A percentile compares a stretch with the other conserved stretches of the same genome.
Conservation (phyloP, 768 basidiomycete species). For the Tricholoma terreum region DNA sequence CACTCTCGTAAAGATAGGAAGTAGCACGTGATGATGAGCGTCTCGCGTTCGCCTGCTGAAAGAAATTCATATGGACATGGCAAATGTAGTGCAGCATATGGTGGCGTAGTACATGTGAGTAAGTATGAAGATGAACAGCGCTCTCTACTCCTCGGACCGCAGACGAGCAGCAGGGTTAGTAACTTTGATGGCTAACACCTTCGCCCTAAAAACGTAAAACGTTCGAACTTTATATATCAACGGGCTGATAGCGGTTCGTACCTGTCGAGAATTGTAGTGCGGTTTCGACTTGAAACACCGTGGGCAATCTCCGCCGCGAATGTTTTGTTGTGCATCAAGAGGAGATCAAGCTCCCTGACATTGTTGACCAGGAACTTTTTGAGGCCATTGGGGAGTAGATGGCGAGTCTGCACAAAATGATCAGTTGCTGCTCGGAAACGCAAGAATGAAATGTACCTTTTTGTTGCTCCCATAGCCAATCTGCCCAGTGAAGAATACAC, state of each 20-base stretch:
- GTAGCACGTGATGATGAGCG: neutral
- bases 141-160: conserved; percentile 86
- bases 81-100: conserved; percentile 53
- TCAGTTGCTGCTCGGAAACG: neutral
- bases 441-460: conserved; percentile 44
- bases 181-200: conserved; percentile 86
- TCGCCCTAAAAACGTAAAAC: conserved; percentile 51
- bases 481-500: conserved; percentile 29
- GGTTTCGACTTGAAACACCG: conserved; percentile 94
- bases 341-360: conserved; percentile 88
- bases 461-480: conserved; percentile 91
- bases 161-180: conserved; percentile 91
- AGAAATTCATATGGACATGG: conserved; percentile 2
- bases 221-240: conserved; percentile 5
- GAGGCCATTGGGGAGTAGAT: conserved; percentile 92
- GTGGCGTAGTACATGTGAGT: conserved; percentile 47
- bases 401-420: conserved; percentile 62
- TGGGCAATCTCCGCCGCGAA: conserved; percentile 97
- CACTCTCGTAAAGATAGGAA: neutral
- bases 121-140: conserved; percentile 36
- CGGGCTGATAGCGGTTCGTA: conserved; percentile 27
- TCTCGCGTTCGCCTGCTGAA: too few relatives aligned
- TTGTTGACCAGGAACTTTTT: conserved; percentile 97
- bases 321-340: conserved; percentile 97
- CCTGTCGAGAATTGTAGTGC: conserved; percentile 87